Conservation (phyloP, 768 basidiomycete genomes). For the Boletus patriciae region DNA sequence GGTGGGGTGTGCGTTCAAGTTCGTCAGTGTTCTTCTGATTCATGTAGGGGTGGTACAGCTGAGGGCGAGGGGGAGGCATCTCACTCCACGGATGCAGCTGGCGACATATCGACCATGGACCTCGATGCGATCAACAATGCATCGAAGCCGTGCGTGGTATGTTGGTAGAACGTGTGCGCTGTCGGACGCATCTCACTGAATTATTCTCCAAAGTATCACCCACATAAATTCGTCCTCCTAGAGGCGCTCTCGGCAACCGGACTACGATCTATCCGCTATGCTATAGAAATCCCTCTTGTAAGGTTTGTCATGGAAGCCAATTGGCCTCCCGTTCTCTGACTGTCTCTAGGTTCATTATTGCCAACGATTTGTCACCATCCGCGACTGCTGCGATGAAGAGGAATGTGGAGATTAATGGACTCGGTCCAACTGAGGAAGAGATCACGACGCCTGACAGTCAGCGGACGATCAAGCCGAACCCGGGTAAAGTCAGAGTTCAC, state of each 20-base stretch:
- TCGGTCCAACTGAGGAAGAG: slow-evolving; percentile 42
- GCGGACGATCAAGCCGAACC: slow-evolving; percentile 13
- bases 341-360: slow-evolving; percentile 83
- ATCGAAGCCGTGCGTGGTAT: slow-evolving; percentile 24
- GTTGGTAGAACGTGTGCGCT: slow-evolving; percentile 6
- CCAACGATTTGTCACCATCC: slow-evolving; percentile 85
- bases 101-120: neutral
- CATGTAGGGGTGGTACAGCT: neutral
- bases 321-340: slow-evolving; percentile 10
- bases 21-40: slow-evolving; percentile 1
- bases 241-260: slow-evolving; percentile 97
- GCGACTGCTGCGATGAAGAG: slow-evolving; percentile 84
- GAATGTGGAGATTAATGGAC: slow-evolving; percentile 81
- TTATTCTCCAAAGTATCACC: slow-evolving; percentile 42
- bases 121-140: slow-evolving; percentile 1
- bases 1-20: neutral
- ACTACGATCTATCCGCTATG: slow-evolving; percentile 93
- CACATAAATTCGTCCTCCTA: slow-evolving; percentile 73
- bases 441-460: slow-evolving; percentile 11
- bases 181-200: slow-evolving; percentile 1
- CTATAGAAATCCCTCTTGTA: slow-evolving; percentile 90
- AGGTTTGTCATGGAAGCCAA: slow-evolving; percentile 51
- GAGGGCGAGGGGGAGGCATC: slow-evolving; percentile 1
- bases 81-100: neutral
- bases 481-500: slow-evolving; percentile 72